Conservation (phyloP, 352 stramenopile genomes). For the Pythium coloratum region DNA sequence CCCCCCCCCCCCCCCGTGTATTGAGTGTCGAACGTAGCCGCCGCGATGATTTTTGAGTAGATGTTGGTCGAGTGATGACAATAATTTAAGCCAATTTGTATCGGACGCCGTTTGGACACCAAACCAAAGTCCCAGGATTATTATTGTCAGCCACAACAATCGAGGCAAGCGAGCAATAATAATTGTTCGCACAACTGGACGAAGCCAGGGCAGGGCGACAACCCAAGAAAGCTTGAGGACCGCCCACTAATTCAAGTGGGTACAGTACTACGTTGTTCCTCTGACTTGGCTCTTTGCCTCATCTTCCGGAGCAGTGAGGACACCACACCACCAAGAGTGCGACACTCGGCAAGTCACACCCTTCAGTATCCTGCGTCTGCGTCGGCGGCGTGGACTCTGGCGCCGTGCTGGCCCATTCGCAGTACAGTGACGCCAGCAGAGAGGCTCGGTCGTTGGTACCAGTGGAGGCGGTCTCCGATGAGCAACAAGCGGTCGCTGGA, state of each 20-base stretch:
- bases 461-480: background rate
- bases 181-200: background rate
- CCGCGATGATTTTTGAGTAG: constrained; percentile 2
- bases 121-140: background rate
- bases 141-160: background rate
- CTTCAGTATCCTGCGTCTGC: background rate
- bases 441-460: background rate
- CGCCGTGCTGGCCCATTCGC: background rate
- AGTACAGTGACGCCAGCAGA: background rate
- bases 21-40: background rate
- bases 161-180: background rate
- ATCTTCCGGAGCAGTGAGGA: background rate
- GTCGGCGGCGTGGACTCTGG: background rate
- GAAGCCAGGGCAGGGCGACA: background rate
- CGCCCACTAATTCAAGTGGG: constrained; percentile 6
- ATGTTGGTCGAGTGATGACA: constrained; percentile 9
- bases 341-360: background rate
- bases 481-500: constrained; percentile 19
- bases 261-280: background rate
- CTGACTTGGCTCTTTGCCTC: constrained; percentile 2
- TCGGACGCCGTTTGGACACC: background rate
- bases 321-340: background rate
- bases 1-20: too few relatives aligned
- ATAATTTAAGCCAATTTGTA: constrained; percentile 13
- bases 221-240: background rate